Base-by-base conservation (phyloP, 2,329 filamentous ascomycete species). In the Bisporella sp. region DNA sequence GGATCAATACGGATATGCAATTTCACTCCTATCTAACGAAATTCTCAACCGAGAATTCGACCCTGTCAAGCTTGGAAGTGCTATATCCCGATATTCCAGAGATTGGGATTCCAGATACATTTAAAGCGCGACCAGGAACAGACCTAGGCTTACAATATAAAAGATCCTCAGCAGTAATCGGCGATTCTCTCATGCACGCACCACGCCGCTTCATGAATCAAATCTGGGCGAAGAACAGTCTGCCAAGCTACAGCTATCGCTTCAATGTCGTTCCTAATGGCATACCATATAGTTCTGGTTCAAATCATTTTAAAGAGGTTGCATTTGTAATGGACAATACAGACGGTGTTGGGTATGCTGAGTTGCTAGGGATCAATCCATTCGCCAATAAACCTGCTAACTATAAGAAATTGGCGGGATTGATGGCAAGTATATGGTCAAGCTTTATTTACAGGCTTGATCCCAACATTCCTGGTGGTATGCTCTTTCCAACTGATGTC, bases 251-350 rank as follows among this genome's bases (percentile, higher is more conserved):
- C 53, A 59, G 57, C 12, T 77, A 76, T 64, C 66, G 70, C 37
- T 76, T 75, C 55, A 68, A 76, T 50, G 71, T 73, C 3, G 55
- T 54, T 6, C 60, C 66, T 6, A 65, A 66, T 32, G 67, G 67
- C 3, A 6, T 65, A 4, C 48, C 59, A 0, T 32, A 42, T 42
- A 37, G 46, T 5, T 46, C 51, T 4, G 68, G 68, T 12, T 59
- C 61, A 5, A 62, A 62, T 35, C 72, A 74, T 56, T 73, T 72
- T 60, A 64, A 73, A 50, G 76, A 79, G 60, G 73, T 79, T 0
- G 68, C 71, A 1, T 78, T 78, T 53, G 76, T 80, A 5, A 76
- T 81, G 46, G 61, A 77, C 55, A 81, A 82, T 54, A 62, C 70
- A 5, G 54, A 68, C 4, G 78, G 76, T 1, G 52, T 65, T 3